Evolutionary conservation across 129 eudicot species (phyloP).

Genomic region (Pseudognaphalium luteoalbum): DNA sequence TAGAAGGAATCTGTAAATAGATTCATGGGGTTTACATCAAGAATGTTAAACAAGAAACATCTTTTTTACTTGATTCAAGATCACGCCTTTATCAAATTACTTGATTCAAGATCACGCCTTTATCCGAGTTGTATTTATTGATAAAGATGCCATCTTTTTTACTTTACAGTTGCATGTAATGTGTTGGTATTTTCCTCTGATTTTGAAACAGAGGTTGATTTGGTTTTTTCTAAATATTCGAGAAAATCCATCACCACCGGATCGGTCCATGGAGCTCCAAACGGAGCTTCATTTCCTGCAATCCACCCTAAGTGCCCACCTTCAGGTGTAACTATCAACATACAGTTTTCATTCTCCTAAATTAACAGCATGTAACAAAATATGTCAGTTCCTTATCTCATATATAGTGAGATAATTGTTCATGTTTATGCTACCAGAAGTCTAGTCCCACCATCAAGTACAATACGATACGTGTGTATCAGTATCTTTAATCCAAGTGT

Average conservation of each 20-base stretch:
- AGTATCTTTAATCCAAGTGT: not conserved
- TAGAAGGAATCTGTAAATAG: not conserved
- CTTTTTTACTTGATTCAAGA: constrained; percentile 8
- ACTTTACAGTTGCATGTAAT: constrained; percentile 28
- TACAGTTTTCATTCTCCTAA: constrained; percentile 78
- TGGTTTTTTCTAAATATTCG: constrained; percentile 47
- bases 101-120: constrained; percentile 3
- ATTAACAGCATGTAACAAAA: constrained; percentile 17
- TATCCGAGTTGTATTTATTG: constrained; percentile 6
- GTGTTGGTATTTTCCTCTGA: constrained; percentile 4
- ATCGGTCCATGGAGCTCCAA: constrained; percentile 97
- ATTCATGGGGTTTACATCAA: not conserved
- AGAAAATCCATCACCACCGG: constrained; percentile 91
- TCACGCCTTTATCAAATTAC: not conserved
- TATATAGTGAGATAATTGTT: not conserved
- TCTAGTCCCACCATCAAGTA: not conserved
- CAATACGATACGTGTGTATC: too few relatives aligned
- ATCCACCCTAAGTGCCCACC: constrained; percentile 98
- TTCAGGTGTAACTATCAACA: constrained; percentile 86
- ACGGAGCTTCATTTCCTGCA: constrained; percentile 80
- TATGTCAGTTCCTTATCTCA: not conserved
- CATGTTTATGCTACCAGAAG: not conserved
- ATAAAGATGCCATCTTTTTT: constrained; percentile 8
- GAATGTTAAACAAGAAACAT: not conserved
- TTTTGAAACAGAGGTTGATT: constrained; percentile 29